Evolutionary conservation across 2,329 filamentous ascomycete species (phyloP), one percentile per base, ranked within the genome.

Genomic region (Cercospora sp.): DNA sequence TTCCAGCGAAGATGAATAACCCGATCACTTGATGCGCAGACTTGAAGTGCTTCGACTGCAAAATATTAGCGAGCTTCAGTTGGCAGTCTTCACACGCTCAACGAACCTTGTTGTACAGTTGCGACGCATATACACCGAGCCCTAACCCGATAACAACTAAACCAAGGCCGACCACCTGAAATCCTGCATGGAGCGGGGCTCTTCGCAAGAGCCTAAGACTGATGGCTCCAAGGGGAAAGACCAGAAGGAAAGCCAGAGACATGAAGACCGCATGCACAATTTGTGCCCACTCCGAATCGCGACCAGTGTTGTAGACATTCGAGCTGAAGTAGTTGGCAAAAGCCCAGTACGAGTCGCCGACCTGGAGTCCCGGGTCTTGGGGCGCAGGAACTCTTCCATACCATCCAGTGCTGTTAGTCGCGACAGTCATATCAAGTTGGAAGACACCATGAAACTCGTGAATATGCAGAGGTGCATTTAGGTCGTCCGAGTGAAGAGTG

Each of bases 21-120:
- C 83, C 83, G 63, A 84, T 66, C 70, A 84, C 79, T 69, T 85
- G 84, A 73, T 85, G 84, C 3, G 80, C 74, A 8, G 82, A 79
- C 68, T 72, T 78, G 77, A 80, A 84, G 65, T 73, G 64, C 66
- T 80, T 80, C 48, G 80, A 82, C 78, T 83, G 71, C 48, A 40
- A 26, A 23, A 31, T 5, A 31, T 64, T 53, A 26, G 9, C 8
- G 13, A 33, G 18, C 48, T 55, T 59, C 30, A n/a, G 9, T 33
- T n/a, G n/a, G 28, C 8, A 33, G 16, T n/a, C 5, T 7, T 18
- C 26, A 45, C 10, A 31, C 3, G 20, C 18, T 36, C 9, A 55
- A 73, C 78, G 72, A 77, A 82, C 81, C 69, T 78, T 77, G 63
- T 80, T 81, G 69, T 76, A 81, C 36, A 80, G 68, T 10, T 70